These are phyloP conservation scores for Plenodomus biglobosus DNA, from an alignment of 2,329 filamentous ascomycete species.

Conservation along the genomic window DNA sequence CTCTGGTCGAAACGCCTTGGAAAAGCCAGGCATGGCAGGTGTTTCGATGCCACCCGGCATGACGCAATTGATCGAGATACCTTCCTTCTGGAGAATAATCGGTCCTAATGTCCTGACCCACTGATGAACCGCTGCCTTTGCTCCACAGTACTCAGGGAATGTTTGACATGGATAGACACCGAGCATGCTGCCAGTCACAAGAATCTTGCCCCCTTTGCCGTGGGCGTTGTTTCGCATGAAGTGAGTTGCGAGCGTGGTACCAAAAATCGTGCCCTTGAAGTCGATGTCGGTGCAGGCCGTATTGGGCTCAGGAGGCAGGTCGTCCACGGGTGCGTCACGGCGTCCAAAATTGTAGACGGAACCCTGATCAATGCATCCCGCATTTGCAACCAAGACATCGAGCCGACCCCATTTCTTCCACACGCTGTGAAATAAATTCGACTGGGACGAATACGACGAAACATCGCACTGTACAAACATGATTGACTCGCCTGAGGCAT, in stretches of 20 bases:
- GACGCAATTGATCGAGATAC: conserved; percentile 53
- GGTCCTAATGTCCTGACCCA: conserved; percentile 31
- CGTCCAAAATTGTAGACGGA: conserved; percentile 50
- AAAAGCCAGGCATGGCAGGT: conserved; percentile 43
- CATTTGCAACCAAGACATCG: conserved; percentile 55
- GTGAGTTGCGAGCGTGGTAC: conserved; percentile 53
- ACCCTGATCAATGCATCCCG: conserved; percentile 51
- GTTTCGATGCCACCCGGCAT: conserved; percentile 54
- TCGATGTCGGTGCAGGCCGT: conserved; percentile 51
- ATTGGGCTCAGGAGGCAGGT: conserved; percentile 50
- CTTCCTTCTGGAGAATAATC: conserved; percentile 44
- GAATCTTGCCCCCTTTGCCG: conserved; percentile 48
- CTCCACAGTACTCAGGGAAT: conserved; percentile 55
- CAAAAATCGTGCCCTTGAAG: conserved; percentile 55
- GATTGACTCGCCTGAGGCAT: conserved; percentile 32
- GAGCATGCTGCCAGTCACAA: conserved; percentile 50
- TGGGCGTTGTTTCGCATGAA: conserved; percentile 55
- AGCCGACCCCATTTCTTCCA: conserved; percentile 51
- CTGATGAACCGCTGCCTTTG: conserved; percentile 50
- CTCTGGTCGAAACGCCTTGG: conserved; percentile 22
- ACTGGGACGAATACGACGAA: conserved; percentile 51
- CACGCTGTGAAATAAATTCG: conserved; percentile 47
- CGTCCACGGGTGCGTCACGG: conserved; percentile 25
- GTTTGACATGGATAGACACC: conserved; percentile 49
- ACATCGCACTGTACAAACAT: conserved; percentile 53